phyloP scores from a whole-genome alignment of 208 protist genomes.

The Angomonas ambiguus region DNA sequence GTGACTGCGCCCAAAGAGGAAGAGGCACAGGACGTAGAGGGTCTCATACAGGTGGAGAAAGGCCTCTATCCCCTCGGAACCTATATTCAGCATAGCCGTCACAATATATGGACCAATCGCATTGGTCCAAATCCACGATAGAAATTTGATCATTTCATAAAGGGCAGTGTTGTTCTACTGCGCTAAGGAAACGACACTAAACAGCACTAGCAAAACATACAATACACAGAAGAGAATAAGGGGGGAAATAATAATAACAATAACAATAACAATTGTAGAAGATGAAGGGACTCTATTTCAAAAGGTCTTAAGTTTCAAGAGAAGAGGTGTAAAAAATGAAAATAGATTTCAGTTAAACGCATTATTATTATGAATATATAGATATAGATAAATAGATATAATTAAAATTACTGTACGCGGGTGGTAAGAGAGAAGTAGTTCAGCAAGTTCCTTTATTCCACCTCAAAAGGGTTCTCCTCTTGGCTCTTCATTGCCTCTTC shows the following conservation, averaged over 20 bases:
- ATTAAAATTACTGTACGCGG: background rate
- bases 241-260: constrained; percentile 1
- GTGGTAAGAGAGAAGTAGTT: no score
- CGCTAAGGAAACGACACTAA: background rate
- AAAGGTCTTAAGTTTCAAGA: no score
- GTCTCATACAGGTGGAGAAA: constrained; percentile 39
- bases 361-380: no score
- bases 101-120: constrained; percentile 50
- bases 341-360: no score
- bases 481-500: constrained; percentile 60
- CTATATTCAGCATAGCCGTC: constrained; percentile 32
- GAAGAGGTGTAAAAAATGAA: background rate
- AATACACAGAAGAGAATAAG: background rate
- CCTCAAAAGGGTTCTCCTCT: constrained; percentile 68
- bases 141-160: constrained; percentile 11
- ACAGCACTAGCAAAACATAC: background rate
- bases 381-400: background rate
- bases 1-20: constrained; percentile 72
- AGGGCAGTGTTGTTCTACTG: background rate
- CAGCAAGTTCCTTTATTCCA: no score
- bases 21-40: constrained; percentile 53
- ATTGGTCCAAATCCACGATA: constrained; percentile 38
- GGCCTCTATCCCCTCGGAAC: constrained; percentile 56
- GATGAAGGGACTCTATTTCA: no score
- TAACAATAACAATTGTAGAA: background rate